Evolutionary conservation across 192 early-diverging fungal genomes (phyloP).

Genomic region (Endogone sp.): DNA sequence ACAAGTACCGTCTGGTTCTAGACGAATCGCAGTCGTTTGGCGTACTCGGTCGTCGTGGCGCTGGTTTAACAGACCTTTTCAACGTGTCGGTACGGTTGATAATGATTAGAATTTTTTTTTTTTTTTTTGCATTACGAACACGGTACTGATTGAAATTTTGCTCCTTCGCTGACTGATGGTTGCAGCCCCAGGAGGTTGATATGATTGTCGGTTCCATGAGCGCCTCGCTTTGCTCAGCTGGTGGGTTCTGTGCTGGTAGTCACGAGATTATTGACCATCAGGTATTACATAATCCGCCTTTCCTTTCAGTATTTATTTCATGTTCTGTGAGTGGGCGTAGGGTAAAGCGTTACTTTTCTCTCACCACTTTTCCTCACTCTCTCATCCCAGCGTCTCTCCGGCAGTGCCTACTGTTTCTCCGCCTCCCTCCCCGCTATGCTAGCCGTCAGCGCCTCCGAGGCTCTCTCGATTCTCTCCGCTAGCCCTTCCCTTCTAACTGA

Average conservation of each 20-base stretch:
- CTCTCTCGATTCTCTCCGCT: conserved; percentile 58
- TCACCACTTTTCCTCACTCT: background rate
- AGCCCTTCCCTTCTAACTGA: conserved; percentile 42
- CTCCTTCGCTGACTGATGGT: background rate
- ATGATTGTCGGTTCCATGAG: conserved; percentile 86
- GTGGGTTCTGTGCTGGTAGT: conserved; percentile 90
- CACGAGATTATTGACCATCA: conserved; percentile 83
- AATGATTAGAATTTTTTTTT: conserved; percentile 1
- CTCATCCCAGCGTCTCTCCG: conserved; percentile 71
- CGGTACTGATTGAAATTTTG: no score
- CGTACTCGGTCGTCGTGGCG: conserved; percentile 79
- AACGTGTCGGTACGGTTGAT: conserved; percentile 35
- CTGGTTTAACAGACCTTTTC: conserved; percentile 83
- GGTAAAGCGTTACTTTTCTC: background rate
- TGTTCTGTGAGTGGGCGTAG: no score
- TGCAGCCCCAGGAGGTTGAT: conserved; percentile 70
- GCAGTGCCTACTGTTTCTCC: conserved; percentile 87
- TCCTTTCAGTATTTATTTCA: no score
- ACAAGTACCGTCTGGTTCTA: conserved; percentile 95
- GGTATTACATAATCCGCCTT: no score
- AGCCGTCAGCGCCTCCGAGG: conserved; percentile 82
- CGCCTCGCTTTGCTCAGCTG: conserved; percentile 72
- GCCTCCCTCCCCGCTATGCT: conserved; percentile 94
- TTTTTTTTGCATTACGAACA: conserved; percentile 10
- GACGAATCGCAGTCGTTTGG: conserved; percentile 93